These are phyloP conservation scores for Hygrophila difformis DNA, from an alignment of 257 asterid species.

Conservation along the genomic window DNA sequence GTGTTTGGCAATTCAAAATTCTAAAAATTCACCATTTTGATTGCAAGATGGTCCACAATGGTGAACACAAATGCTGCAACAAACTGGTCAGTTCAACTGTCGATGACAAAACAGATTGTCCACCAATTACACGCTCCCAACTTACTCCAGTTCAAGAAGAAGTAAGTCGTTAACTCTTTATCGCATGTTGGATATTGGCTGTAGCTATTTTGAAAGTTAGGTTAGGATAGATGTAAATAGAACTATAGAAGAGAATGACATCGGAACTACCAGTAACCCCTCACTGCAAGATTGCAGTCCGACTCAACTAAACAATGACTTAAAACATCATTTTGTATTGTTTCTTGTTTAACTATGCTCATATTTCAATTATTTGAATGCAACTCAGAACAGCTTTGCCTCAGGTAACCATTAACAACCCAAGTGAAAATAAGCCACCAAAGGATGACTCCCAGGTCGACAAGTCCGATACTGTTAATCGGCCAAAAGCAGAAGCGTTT, in stretches of 20 bases:
- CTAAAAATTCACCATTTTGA: background rate
- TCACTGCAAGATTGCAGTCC: too few species aligned
- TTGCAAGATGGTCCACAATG: conserved; percentile 69
- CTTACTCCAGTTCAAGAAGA: conserved; percentile 49
- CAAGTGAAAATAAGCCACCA: conserved; percentile 8
- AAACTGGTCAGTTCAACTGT: conserved; percentile 33
- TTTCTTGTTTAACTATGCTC: background rate
- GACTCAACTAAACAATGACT: background rate
- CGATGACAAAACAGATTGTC: conserved; percentile 46
- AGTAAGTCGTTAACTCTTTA: conserved; percentile 24
- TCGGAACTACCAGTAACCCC: too few species aligned
- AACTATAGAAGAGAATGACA: too few species aligned
- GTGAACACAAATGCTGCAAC: conserved; percentile 69
- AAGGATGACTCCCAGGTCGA: conserved; percentile 28
- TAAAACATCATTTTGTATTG: background rate
- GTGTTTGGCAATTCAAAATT: background rate
- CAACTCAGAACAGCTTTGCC: conserved; percentile 7
- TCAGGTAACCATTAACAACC: conserved; percentile 21
- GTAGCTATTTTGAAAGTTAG: background rate
- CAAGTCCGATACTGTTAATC: conserved; percentile 34
- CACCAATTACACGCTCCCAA: conserved; percentile 20
- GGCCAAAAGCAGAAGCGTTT: conserved; percentile 25
- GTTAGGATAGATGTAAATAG: conserved; percentile 4
- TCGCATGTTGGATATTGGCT: background rate
- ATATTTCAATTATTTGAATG: background rate